Evolutionary conservation across 129 eudicot genomes (phyloP), one percentile per base, ranked within the genome.

Genomic region (Artemisia argyi): DNA sequence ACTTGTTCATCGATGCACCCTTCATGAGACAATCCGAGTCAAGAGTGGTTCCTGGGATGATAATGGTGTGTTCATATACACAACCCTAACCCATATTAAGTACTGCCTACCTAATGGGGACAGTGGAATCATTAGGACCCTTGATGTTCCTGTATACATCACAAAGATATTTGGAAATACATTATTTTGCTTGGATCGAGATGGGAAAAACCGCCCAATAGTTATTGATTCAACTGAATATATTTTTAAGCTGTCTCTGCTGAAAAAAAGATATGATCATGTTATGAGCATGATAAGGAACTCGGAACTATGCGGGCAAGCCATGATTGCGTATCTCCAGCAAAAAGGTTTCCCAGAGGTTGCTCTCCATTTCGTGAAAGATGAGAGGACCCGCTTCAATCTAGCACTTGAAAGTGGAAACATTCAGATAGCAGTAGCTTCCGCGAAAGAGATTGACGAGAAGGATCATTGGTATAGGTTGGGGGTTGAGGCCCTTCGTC

Each of bases 11-110:
- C 88, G 88, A 2, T 88, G 91, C 83, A 88, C 95, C 22, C 88
- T 88, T 73, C 95, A 88, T 5, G 95, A 88, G 82, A 88, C 95
- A 15, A 88, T 88, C 65, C 85, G 95, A 11, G 91, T 88, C 18
- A 88, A 88, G 78, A 88, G 95, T 63, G 95, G 95, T 39, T 86
- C 88, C 1, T 88, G 95, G 95, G 91, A 85, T 59, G 95, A 88
- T 77, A 85, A 85, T 32, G 95, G 95, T 50, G 95, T 88, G 26
- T 88, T 88, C 32, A 85, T 88, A 30, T 88, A 88, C 75, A 85
- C 95, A 15, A 88, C 95, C 0, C 68, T 88, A 15, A 88, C 90
- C 16, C 95, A 88, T 80, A 83, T 88, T 18, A 88, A 88, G 66
- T 88, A 88, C 82, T 88, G 95, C 75, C 80, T 88, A 13, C 95